These are phyloP conservation scores for Tolypocladium nubicola DNA, from an alignment of 2,329 filamentous ascomycete species.

Conservation along the genomic window DNA sequence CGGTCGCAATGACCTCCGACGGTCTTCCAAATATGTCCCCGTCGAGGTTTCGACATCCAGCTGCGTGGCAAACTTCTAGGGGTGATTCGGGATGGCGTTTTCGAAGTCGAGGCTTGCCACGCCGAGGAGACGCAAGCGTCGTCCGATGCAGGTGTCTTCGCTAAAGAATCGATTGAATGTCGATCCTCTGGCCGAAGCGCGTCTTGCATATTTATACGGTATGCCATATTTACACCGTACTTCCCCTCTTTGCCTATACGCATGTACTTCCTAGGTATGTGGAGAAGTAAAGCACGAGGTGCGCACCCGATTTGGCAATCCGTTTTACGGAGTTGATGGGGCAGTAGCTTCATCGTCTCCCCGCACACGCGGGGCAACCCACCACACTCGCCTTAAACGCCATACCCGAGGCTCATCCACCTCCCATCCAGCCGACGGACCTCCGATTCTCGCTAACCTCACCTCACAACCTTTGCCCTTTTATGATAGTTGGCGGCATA, in stretches of 20 bases:
- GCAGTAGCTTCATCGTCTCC: not conserved
- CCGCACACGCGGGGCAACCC: not conserved
- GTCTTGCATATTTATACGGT: not conserved
- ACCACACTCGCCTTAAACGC: not conserved
- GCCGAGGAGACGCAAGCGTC: too few relatives aligned
- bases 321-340: not conserved
- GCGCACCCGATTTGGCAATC: not conserved
- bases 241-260: too few relatives aligned
- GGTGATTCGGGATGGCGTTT: too few relatives aligned
- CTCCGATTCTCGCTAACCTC: too few relatives aligned
- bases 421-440: not conserved
- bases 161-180: not conserved
- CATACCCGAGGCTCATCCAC: not conserved
- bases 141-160: too few relatives aligned
- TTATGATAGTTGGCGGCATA: not conserved
- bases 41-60: too few relatives aligned
- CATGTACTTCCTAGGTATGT: not conserved
- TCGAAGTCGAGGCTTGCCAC: too few relatives aligned
- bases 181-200: not conserved
- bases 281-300: not conserved
- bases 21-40: too few relatives aligned
- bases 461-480: not conserved
- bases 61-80: too few relatives aligned
- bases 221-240: too few relatives aligned
- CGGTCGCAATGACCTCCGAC: too few relatives aligned